Percentiles rank a stretch among this genome's conserved stretches.
These are phyloP conservation scores for Diaporthe sp. DNA, from an alignment of 2,329 filamentous ascomycete species.

Conservation along the genomic window DNA sequence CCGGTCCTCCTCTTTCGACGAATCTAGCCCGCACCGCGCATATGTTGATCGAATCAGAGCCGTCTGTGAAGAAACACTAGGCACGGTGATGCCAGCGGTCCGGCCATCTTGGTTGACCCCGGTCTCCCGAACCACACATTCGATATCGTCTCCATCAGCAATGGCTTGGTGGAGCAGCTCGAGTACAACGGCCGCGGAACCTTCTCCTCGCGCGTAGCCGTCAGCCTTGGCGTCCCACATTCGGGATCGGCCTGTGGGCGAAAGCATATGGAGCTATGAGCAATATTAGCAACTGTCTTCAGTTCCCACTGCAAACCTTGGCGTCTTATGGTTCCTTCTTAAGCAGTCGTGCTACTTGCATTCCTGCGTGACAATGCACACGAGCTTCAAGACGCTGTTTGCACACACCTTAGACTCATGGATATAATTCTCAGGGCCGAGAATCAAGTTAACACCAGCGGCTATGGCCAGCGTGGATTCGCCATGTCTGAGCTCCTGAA, in stretches of 20 bases:
- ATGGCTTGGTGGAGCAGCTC: slow-evolving; percentile 12
- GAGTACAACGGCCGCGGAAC: slow-evolving; percentile 60
- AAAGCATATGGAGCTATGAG: slow-evolving; percentile 53
- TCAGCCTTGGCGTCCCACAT: slow-evolving; percentile 50
- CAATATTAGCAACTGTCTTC: too few relatives aligned
- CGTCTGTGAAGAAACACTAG: slow-evolving; percentile 56
- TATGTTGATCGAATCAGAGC: slow-evolving; percentile 58
- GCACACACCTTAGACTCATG: too few relatives aligned
- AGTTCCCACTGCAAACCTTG: too few relatives aligned
- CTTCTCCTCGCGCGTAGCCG: slow-evolving; percentile 69
- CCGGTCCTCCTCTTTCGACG: slow-evolving; percentile 45
- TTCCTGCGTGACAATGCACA: too few relatives aligned
- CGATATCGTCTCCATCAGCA: slow-evolving; percentile 49
- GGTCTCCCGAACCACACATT: slow-evolving; percentile 59
- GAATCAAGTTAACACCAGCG: slow-evolving; percentile 51
- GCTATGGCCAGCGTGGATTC: slow-evolving; percentile 51
- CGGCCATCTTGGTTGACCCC: slow-evolving; percentile 61
- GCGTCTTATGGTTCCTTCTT: too few relatives aligned
- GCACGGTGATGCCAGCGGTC: slow-evolving; percentile 54
- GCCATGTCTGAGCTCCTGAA: slow-evolving; percentile 50
- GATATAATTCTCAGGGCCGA: slow-evolving; percentile 49
- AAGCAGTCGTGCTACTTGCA: too few relatives aligned
- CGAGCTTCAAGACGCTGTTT: too few relatives aligned
- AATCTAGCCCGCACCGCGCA: slow-evolving; percentile 53
- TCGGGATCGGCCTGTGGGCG: slow-evolving; percentile 31